Base-by-base conservation (phyloP, 176 grass and related monocot species). In the Hordeum marinum region DNA sequence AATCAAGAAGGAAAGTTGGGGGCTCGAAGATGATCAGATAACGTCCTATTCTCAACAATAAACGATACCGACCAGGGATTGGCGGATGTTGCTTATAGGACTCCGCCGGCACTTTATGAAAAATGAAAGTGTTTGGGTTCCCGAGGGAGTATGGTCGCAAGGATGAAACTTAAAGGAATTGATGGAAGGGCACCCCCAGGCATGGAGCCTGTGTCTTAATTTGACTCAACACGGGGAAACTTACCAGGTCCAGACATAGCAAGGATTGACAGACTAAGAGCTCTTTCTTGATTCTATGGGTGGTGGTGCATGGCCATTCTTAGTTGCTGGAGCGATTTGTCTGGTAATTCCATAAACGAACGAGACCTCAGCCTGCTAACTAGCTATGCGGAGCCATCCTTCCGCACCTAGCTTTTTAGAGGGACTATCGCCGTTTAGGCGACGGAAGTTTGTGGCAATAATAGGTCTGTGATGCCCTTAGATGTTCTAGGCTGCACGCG, bases 71-170 rank as follows among this genome's bases (percentile, higher is more conserved):
- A 88, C 85, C 80, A 80, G 82, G 88, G 85, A 93, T 93, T 75
- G 82, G 75, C 75, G 82, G 93, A 90, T 90, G 91, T 92, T 93
- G 65, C 91, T 93, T 82, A 86, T 82, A 88, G 89, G 89, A 94
- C 92, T 88, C 89, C 89, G 64, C 67, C 58, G 89, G 67, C 92
- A 94, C 89, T 87, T 92, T 94, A 92, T 94, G 90, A 90, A 87
- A 92, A 94, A 94, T 92, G 90, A 88, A 90, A 92, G 92, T 92
- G 82, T 94, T 94, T 94, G 87, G 87, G 87, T 94, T 87, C 63
- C 48, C 12, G 23, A 41, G 70, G 70, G 41, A 73, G 70, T 73
- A 73, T 73, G 70, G 41, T 73, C 70, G 3, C 70, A 91, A 88
- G 77, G 89, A 52, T 85, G 65, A 71, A 72, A 78, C 76, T 80